Percentiles rank a stretch among this genome's conserved stretches.
phyloP scores from a whole-genome alignment of 2,329 filamentous ascomycete genomes.

The Periconia digitata region DNA sequence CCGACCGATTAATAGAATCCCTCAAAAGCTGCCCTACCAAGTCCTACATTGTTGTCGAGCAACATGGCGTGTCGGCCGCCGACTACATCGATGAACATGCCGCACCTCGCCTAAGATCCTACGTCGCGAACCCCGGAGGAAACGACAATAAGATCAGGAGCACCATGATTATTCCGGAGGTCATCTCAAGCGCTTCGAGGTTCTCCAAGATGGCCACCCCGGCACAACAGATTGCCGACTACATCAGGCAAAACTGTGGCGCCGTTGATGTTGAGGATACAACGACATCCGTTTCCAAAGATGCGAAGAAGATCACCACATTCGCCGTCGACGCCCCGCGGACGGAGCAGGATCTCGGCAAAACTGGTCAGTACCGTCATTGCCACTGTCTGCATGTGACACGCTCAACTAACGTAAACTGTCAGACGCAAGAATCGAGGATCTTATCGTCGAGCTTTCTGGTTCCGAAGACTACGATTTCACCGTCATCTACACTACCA shows the following conservation, averaged over 20 bases:
- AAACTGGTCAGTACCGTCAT: neutral
- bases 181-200: constrained; percentile 44
- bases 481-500: constrained; percentile 75
- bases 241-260: constrained; percentile 53
- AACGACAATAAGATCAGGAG: constrained; percentile 55
- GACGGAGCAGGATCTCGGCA: neutral
- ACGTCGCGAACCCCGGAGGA: constrained; percentile 54
- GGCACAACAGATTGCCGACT: constrained; percentile 5
- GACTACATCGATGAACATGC: constrained; percentile 63
- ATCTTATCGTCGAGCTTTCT: constrained; percentile 42
- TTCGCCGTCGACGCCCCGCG: neutral
- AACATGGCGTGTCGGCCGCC: constrained; percentile 70
- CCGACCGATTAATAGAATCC: constrained; percentile 45
- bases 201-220: constrained; percentile 41
- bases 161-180: constrained; percentile 56
- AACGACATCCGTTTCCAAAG: constrained; percentile 3
- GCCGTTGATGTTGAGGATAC: constrained; percentile 39
- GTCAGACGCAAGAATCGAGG: constrained; percentile 25
- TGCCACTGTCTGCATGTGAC: neutral
- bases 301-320: neutral
- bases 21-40: constrained; percentile 71
- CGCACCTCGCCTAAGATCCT: constrained; percentile 57
- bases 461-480: constrained; percentile 57
- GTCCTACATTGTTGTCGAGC: constrained; percentile 75
- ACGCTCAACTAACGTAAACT: constrained; percentile 7